Conservation (phyloP, 1,284 basidiomycete genomes). For the Bjerkandera adusta region DNA sequence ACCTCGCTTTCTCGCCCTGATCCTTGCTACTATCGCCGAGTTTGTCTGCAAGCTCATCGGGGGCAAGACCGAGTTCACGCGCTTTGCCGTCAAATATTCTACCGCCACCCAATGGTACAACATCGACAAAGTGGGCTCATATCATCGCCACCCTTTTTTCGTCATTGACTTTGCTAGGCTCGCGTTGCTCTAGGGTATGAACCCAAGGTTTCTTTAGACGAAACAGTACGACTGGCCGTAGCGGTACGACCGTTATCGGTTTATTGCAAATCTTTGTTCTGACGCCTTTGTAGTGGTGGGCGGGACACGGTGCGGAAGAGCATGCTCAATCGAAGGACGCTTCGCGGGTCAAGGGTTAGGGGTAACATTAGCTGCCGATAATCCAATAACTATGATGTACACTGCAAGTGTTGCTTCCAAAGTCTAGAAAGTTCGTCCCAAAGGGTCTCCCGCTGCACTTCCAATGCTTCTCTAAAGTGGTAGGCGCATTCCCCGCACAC, state of each 20-base stretch:
- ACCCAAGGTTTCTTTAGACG: slow-evolving; percentile 3
- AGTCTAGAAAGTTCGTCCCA: too few species aligned
- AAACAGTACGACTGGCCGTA: background rate
- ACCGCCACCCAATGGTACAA: slow-evolving; percentile 9
- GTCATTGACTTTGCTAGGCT: background rate
- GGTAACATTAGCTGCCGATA: too few species aligned
- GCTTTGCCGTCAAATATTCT: slow-evolving; percentile 2
- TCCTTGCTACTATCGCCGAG: slow-evolving; percentile 1
- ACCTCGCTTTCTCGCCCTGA: slow-evolving; percentile 3
- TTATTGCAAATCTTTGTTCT: background rate
- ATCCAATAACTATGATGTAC: too few species aligned
- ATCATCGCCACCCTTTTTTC: background rate
- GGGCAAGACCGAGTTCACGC: slow-evolving; percentile 6
- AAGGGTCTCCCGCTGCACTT: too few species aligned
- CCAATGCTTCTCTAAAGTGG: too few species aligned
- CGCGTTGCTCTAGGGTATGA: slow-evolving; percentile 4
- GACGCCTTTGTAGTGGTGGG: background rate
- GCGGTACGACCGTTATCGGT: background rate
- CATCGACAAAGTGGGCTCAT: slow-evolving; percentile 6
- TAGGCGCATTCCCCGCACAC: too few species aligned
- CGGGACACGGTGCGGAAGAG: background rate
- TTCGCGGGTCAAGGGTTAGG: too few species aligned
- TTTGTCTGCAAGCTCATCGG: background rate
- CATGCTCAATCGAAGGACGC: too few species aligned
- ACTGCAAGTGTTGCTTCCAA: too few species aligned